Conservation (phyloP, 352 stramenopile species). For the Pythium monospermum region DNA sequence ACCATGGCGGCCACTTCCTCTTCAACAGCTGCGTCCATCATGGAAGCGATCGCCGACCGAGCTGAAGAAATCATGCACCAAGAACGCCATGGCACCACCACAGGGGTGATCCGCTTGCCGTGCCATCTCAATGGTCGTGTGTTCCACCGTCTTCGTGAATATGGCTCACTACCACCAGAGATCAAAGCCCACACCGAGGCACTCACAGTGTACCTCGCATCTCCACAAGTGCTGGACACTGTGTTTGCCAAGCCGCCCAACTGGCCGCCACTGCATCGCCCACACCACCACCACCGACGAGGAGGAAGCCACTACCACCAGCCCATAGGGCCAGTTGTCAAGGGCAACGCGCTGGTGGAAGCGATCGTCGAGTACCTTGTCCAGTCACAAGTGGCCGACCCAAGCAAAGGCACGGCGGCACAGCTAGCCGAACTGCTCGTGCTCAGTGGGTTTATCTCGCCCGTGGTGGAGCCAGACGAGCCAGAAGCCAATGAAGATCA, state of each 20-base stretch:
- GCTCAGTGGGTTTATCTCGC: conserved; percentile 31
- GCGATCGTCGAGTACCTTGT: conserved; percentile 23
- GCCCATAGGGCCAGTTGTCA: conserved; percentile 25
- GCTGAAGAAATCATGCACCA: background rate
- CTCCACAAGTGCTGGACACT: background rate
- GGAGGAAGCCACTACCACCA: background rate
- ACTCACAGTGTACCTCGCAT: conserved; percentile 8
- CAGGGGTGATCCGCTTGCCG: background rate
- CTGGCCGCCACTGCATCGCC: too few relatives aligned
- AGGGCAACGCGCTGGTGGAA: conserved; percentile 34
- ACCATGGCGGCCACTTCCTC: too few relatives aligned
- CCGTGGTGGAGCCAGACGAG: conserved; percentile 20
- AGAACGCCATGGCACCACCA: background rate
- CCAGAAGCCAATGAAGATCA: conserved; percentile 1
- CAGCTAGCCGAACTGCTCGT: conserved; percentile 27
- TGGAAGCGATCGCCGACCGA: background rate
- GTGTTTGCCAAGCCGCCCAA: conserved; percentile 20
- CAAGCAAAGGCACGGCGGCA: conserved; percentile 20
- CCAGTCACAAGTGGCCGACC: conserved; percentile 17
- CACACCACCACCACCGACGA: background rate
- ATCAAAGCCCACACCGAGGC: conserved; percentile 14
- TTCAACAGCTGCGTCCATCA: too few relatives aligned
- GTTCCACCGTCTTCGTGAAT: conserved; percentile 25
- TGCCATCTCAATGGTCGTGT: conserved; percentile 20
- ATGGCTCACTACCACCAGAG: conserved; percentile 13